Percentiles rank a stretch among this genome's conserved stretches.
phyloP scores from a whole-genome alignment of 1,284 basidiomycete species.

The Pulveroboletus sp. region DNA sequence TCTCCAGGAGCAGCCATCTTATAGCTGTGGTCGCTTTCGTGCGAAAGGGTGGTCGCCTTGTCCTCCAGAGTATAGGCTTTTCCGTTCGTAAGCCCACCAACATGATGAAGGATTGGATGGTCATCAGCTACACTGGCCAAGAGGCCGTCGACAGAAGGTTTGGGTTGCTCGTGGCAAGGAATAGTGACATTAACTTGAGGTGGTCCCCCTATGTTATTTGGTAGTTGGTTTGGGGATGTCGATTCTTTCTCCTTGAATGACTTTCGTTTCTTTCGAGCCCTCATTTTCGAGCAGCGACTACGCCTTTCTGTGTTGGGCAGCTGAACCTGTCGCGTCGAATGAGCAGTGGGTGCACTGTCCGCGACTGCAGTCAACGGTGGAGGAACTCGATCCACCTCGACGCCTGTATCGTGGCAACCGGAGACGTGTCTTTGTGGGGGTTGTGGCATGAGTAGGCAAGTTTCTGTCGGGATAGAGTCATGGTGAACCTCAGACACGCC shows the following conservation, averaged over 20 bases:
- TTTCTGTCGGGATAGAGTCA: neutral
- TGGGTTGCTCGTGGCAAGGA: slow-evolving; percentile 2
- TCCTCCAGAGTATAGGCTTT: neutral
- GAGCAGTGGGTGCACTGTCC: neutral
- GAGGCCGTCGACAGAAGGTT: neutral
- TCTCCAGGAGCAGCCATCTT: neutral
- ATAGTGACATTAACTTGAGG: neutral
- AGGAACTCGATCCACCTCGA: neutral
- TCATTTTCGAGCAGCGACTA: slow-evolving; percentile 3
- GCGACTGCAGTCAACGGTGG: neutral
- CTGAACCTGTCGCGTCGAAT: neutral
- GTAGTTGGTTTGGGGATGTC: neutral
- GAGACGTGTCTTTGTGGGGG: neutral
- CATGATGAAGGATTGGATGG: neutral
- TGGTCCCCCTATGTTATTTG: neutral
- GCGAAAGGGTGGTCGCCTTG: neutral
- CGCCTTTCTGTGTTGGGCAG: neutral
- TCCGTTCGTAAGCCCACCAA: neutral
- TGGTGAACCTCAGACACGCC: slow-evolving; percentile 4
- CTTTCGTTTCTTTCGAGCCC: slow-evolving; percentile 19
- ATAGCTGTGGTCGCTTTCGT: neutral
- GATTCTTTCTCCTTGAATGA: slow-evolving; percentile 6
- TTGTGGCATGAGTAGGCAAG: neutral
- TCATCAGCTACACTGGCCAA: neutral
- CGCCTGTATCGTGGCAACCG: neutral